Evolutionary conservation across 2,329 filamentous ascomycete species (phyloP).

Genomic region (Botrytis fragariae): DNA sequence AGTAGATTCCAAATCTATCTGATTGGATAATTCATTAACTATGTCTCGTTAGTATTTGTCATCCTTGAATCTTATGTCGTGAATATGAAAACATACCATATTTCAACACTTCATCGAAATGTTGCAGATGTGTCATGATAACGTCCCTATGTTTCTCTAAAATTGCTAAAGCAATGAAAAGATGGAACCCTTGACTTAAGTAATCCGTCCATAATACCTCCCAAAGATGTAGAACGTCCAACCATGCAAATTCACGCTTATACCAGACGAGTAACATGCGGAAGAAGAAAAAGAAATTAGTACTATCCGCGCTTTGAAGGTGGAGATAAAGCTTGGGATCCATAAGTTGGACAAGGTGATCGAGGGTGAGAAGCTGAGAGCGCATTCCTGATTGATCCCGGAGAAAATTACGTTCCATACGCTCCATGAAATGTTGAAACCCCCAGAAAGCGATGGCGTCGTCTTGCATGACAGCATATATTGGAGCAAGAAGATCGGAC

Average conservation of each 20-base stretch:
- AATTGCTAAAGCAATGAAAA: slow-evolving; percentile 92
- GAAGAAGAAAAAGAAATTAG: slow-evolving; percentile 99
- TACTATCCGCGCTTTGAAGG: slow-evolving; percentile 84
- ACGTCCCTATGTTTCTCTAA: slow-evolving; percentile 94
- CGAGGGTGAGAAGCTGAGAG: slow-evolving; percentile 81
- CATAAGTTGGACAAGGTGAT: slow-evolving; percentile 95
- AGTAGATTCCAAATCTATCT: slow-evolving; percentile 84
- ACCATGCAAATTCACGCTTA: slow-evolving; percentile 93
- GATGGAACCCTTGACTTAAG: slow-evolving; percentile 82
- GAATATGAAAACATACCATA: slow-evolving; percentile 62
- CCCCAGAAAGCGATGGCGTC: slow-evolving; percentile 97
- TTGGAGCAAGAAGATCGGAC: slow-evolving; percentile 92
- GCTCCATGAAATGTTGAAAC: slow-evolving; percentile 93
- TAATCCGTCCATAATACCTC: slow-evolving; percentile 94
- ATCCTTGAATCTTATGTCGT: background rate
- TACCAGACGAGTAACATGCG: slow-evolving; percentile 99
- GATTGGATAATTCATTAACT: slow-evolving; percentile 95
- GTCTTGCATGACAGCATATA: slow-evolving; percentile 96
- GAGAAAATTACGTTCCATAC: slow-evolving; percentile 97
- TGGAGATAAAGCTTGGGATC: slow-evolving; percentile 93
- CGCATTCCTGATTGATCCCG: slow-evolving; percentile 97
- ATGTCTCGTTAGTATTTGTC: slow-evolving; percentile 1
- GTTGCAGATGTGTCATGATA: slow-evolving; percentile 89
- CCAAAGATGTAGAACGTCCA: slow-evolving; percentile 84
- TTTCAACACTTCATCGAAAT: slow-evolving; percentile 97